Base-by-base conservation (phyloP, 1,284 basidiomycete genomes). In the Thecaphora frezii region DNA sequence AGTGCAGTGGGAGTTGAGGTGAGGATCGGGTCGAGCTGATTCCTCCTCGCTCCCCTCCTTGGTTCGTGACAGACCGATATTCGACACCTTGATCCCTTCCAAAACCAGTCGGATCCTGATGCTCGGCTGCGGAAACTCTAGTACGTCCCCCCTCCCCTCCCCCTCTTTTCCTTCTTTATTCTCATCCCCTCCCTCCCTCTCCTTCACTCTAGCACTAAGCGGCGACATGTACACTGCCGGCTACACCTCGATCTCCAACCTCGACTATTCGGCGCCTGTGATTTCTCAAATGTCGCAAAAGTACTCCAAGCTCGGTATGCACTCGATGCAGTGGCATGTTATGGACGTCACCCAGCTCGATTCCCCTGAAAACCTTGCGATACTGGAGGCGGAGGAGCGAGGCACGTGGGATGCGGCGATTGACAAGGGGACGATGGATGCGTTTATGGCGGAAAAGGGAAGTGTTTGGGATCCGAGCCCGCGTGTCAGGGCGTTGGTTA, bases 381-480 rank as follows among this genome's bases (percentile, higher is more conserved):
- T 40, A 9, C 63, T 77, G 3, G 71, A 66, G 1, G 75, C 73
- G 0, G 7, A 13, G 28, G 8, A 30, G 33, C 12, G 18, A 1
- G 54, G 23, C 5, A 36, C 38, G 7, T 78, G 70, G 58, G 76
- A 78, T 46, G 54, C 72, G 3, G 63, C 71, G 0, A 45, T 78
- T 4, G 76, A 78, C 50, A 78, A 78, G 40, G 74, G 73, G 5
- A 78, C 76, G 2, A 70, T 78, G 67, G 76, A 78, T 53, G 76
- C 76, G 0, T 58, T 78, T 4, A 72, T 78, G 69, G 76, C 76
- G n/a, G 73, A 74, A 47, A 68, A 64, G 24, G 67, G 60, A 1
- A 43, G 45, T 0, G 69, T 73, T 8, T 78, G 76, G 76, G 59
- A 60, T 18, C 76, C 74, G 1, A 52, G 58, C 8, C 48, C 58